Base-by-base conservation (phyloP, 805 yeast genomes). In the Saccharomycopsis babjevae region DNA sequence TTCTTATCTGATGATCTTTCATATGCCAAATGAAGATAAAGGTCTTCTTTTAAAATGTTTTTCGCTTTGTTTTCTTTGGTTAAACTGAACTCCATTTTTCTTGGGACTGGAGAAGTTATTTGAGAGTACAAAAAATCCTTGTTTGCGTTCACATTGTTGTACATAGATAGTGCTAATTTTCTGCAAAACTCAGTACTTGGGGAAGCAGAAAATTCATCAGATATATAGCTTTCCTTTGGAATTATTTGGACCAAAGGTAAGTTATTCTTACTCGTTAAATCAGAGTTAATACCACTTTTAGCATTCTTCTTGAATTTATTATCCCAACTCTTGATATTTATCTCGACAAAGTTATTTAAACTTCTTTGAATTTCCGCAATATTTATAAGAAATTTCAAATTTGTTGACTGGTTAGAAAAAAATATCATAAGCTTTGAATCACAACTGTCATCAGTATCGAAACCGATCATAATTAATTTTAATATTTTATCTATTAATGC, bases 11-110 rank as follows among this genome's bases (percentile, higher is more conserved):
- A 76, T 0, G 96, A 86, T 58, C 96, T 72, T 36, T 90, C 89
- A 67, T 92, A 93, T 0, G 96, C 90, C 11, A 94, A 77, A 69
- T 94, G 98, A 25, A 93, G 76, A 66, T 83, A 88, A 0, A 88
- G 77, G 67, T 91, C 97, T 62, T 86, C 88, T n/a, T 78, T 74
- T 54, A 79, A 70, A 7, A 84, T 68, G 34, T 71, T 69, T 18
- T 73, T 67, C 1, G 75, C 72, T 32, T 72, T 67, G 2, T 75
- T 68, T 2, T 71, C 63, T 61, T 72, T 76, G 1, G 79, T 72
- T 22, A 83, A 68, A 67, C 75, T 72, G 65, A 81, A 81, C 5
- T 71, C 71, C 16, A 81, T 74, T 39, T 71, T 74, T 10, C 71
- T 72, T 3, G 83, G 82, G 2, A 76, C 65, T 7, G 77, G 74